Percentiles rank a stretch among this genome's conserved stretches.
Conservation (phyloP, 73 alveolate species). For the Diophrys sp. region DNA sequence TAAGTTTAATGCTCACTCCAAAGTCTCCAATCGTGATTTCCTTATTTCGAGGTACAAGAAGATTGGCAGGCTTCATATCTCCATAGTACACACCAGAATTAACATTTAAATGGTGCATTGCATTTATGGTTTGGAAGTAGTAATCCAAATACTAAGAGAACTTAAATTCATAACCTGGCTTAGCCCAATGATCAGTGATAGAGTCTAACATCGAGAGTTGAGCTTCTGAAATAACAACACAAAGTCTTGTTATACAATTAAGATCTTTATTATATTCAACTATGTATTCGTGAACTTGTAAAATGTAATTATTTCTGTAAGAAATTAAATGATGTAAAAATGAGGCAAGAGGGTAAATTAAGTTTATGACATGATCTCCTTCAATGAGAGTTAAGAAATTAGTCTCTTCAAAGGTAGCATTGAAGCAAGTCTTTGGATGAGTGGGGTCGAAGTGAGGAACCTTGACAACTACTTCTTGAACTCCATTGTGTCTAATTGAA, state of each 20-base stretch:
- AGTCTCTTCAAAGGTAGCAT: background rate
- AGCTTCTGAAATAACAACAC: slow-evolving; percentile 34
- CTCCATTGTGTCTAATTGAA: slow-evolving; percentile 3
- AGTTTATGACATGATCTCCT: slow-evolving; percentile 4
- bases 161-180: background rate
- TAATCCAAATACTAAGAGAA: background rate
- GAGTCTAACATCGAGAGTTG: too few species aligned
- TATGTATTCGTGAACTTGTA: slow-evolving; percentile 25
- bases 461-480: slow-evolving; percentile 25
- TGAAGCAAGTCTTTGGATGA: background rate
- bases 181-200: background rate
- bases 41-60: slow-evolving; percentile 18
- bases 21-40: slow-evolving; percentile 21
- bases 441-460: background rate
- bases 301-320: slow-evolving; percentile 11
- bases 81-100: slow-evolving; percentile 22
- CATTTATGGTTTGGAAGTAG: slow-evolving; percentile 4
- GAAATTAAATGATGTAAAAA: too few species aligned
- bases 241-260: slow-evolving; percentile 6
- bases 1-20: slow-evolving; percentile 9
- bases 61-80: slow-evolving; percentile 40
- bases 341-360: too few species aligned
- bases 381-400: background rate
- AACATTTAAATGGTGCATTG: slow-evolving; percentile 3
- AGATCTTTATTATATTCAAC: slow-evolving; percentile 4